Conservation (phyloP, 176 grass and related monocot species). For the Aegilops umbellulata region DNA sequence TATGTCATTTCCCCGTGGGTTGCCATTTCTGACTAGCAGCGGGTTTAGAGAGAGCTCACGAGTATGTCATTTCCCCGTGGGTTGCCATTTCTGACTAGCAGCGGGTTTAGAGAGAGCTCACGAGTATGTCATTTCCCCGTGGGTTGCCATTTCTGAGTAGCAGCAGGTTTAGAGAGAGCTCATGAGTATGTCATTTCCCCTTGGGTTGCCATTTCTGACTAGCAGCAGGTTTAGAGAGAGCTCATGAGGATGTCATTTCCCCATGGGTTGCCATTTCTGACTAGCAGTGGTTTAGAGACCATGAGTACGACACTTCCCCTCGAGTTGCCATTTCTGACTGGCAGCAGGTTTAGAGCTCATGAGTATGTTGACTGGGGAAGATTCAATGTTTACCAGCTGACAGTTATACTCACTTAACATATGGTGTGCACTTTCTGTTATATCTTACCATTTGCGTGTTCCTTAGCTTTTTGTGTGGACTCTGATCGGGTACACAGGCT, state of each 20-base stretch:
- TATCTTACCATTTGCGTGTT: conserved; percentile 18
- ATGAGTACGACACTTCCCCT: not conserved
- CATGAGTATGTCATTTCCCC: not conserved
- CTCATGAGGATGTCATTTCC: not conserved
- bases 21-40: not conserved
- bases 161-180: not conserved
- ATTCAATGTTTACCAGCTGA: not conserved
- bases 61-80: not conserved
- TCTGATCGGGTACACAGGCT: not conserved
- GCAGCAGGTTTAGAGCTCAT: not conserved
- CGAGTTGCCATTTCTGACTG: not conserved
- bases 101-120: too few species aligned
- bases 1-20: not conserved
- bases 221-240: too few species aligned
- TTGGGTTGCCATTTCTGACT: not conserved
- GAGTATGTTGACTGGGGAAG: not conserved
- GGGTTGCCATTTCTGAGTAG: not conserved
- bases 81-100: not conserved
- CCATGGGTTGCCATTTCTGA: not conserved
- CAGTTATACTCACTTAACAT: not conserved
- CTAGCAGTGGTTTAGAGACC: not conserved
- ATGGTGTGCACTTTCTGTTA: not conserved
- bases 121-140: not conserved
- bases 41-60: too few species aligned
- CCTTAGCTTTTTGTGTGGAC: not conserved